Percentiles rank a stretch among this genome's conserved stretches.
phyloP scores from a whole-genome alignment of 1,284 basidiomycete species.

The Rhodotorula sp. region DNA sequence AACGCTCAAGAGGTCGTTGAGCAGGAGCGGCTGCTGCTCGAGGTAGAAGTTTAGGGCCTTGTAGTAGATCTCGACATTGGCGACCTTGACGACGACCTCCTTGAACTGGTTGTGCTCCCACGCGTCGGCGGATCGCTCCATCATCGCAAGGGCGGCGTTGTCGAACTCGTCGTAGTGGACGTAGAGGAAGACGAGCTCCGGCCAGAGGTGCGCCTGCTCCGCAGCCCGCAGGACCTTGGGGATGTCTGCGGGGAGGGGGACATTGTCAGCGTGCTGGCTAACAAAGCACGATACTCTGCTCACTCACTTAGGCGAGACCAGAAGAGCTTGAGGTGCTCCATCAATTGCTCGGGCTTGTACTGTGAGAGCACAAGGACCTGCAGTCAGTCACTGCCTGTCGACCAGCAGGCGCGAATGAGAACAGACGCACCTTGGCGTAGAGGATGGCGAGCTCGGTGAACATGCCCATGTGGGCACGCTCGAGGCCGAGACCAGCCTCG shows the following conservation, averaged over 20 bases:
- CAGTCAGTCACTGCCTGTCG: not conserved
- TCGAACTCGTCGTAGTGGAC: constrained; percentile 89
- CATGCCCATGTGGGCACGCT: constrained; percentile 82
- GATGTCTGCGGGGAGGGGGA: constrained; percentile 19
- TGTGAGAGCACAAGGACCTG: not conserved
- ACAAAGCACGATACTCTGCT: constrained; percentile 6
- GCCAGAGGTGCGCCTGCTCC: constrained; percentile 95
- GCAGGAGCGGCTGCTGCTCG: constrained; percentile 85
- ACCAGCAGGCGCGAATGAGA: not conserved
- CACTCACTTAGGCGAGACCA: constrained; percentile 95
- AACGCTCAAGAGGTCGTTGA: constrained; percentile 90
- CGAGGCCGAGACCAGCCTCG: constrained; percentile 91
- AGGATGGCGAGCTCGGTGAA: constrained; percentile 94
- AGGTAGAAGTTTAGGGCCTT: constrained; percentile 78
- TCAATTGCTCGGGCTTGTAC: constrained; percentile 94
- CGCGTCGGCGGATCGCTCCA: constrained; percentile 92
- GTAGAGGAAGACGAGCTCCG: constrained; percentile 97
- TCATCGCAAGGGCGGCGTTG: constrained; percentile 96
- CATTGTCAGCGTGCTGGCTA: not conserved
- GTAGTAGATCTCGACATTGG: constrained; percentile 99
- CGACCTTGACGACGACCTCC: constrained; percentile 89
- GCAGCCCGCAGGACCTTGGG: constrained; percentile 84
- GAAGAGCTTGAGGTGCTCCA: constrained; percentile 98
- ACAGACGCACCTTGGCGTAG: constrained; percentile 67
- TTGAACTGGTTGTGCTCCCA: constrained; percentile 99